Evolutionary conservation across 768 basidiomycete species (phyloP).

Genomic region (Pluteus cervinus): DNA sequence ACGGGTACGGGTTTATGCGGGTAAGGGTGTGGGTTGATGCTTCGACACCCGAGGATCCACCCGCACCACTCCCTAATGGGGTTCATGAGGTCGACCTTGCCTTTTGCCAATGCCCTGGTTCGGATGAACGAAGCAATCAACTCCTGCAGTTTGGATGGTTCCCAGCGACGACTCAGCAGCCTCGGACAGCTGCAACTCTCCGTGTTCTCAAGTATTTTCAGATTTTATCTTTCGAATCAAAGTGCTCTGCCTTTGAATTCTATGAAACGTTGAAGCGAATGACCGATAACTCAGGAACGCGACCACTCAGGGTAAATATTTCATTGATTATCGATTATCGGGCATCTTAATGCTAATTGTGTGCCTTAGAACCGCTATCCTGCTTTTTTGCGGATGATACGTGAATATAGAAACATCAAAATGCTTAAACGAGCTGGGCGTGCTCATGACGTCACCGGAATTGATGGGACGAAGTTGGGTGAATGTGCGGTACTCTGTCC

Average conservation of each 20-base stretch:
- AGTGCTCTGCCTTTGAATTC: slow-evolving; percentile 24
- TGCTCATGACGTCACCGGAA: slow-evolving; percentile 10
- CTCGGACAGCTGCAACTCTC: slow-evolving; percentile 21
- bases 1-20: not conserved
- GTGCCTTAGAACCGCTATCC: slow-evolving; percentile 3
- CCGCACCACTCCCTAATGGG: slow-evolving; percentile 19
- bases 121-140: slow-evolving; percentile 9
- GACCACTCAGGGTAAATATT: slow-evolving; percentile 13
- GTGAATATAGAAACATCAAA: slow-evolving; percentile 10
- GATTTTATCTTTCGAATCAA: slow-evolving; percentile 18
- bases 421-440: slow-evolving; percentile 11
- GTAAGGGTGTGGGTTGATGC: not conserved
- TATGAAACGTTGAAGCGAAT: slow-evolving; percentile 16
- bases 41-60: slow-evolving; percentile 14
- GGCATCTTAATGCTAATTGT: slow-evolving; percentile 1
- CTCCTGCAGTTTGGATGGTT: slow-evolving; percentile 14
- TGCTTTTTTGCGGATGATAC: slow-evolving; percentile 8
- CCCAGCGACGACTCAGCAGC: slow-evolving; percentile 12
- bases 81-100: slow-evolving; percentile 23
- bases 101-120: slow-evolving; percentile 28
- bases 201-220: slow-evolving; percentile 19
- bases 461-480: slow-evolving; percentile 10
- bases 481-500: slow-evolving; percentile 17
- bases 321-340: not conserved
- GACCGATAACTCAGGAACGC: slow-evolving; percentile 21